Evolutionary conservation across 2,329 filamentous ascomycete genomes (phyloP).

Genomic region (Drechslera avenae): DNA sequence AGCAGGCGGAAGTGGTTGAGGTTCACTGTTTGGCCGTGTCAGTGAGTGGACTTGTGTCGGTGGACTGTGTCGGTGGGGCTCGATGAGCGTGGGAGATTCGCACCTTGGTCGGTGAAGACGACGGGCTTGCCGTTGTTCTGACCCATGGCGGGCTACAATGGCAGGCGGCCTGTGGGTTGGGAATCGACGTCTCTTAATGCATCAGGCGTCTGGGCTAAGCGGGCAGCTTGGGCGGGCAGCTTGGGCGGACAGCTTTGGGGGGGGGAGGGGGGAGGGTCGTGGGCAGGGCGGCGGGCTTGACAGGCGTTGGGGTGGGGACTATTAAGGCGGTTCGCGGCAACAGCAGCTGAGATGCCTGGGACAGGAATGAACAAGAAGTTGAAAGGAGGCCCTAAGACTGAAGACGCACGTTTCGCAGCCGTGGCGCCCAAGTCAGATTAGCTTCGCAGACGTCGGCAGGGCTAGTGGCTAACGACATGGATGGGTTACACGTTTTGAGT

Average conservation of each 20-base stretch:
- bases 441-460: conserved; percentile 6
- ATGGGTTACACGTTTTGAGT: conserved; percentile 18
- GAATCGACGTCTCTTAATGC: conserved; percentile 28
- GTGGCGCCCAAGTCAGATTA: conserved; percentile 16
- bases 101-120: conserved; percentile 91
- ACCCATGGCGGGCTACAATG: conserved; percentile 68
- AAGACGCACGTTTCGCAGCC: conserved; percentile 31
- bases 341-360: conserved; percentile 3
- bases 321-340: conserved; percentile 7
- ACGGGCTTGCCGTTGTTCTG: conserved; percentile 94
- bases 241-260: conserved; percentile 14
- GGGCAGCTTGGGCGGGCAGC: background rate
- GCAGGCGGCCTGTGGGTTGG: conserved; percentile 24
- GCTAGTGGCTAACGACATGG: conserved; percentile 7
- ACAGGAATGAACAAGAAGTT: conserved; percentile 11
- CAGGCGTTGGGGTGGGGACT: conserved; percentile 7
- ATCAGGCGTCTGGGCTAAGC: conserved; percentile 20
- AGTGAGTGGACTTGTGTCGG: no score
- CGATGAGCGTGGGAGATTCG: conserved; percentile 31
- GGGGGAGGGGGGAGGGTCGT: conserved; percentile 11
- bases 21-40: conserved; percentile 67
- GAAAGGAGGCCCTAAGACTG: conserved; percentile 36
- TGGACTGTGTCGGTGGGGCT: no score
- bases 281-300: conserved; percentile 4
- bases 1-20: conserved; percentile 96